Evolutionary conservation across 495 filamentous ascomycete species (phyloP).

Genomic region (Paragyromitra xinjiangensis): DNA sequence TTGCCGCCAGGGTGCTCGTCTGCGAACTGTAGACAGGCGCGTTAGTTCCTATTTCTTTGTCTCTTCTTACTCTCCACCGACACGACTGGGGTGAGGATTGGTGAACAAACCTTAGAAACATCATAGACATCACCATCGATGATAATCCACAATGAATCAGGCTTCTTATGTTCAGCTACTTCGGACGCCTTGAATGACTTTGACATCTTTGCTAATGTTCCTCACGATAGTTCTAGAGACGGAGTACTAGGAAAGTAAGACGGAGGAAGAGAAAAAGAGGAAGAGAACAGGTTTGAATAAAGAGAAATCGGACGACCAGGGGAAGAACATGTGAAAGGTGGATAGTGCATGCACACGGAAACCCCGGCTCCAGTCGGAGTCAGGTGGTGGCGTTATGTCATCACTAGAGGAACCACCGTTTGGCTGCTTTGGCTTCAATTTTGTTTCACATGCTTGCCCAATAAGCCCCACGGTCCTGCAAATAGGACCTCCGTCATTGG

Average conservation of each 20-base stretch:
- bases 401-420: not conserved
- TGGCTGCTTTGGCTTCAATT: not conserved
- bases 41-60: conserved; percentile 19
- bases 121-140: conserved; percentile 98
- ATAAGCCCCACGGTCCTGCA: not conserved
- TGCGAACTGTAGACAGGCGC: conserved; percentile 34
- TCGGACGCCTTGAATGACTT: conserved; percentile 84
- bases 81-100: conserved; percentile 60
- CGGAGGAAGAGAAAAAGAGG: conserved; percentile 1
- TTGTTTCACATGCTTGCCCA: conserved; percentile 24
- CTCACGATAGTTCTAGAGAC: conserved; percentile 1
- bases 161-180: conserved; percentile 88
- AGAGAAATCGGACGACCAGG: conserved; percentile 24
- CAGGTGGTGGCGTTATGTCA: conserved; percentile 45
- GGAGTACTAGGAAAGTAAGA: not conserved
- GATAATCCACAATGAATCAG: conserved; percentile 84
- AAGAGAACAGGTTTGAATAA: conserved; percentile 19
- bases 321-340: conserved; percentile 38
- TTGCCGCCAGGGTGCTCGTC: conserved; percentile 75
- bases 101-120: conserved; percentile 81
- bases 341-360: not conserved
- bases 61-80: conserved; percentile 1
- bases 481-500: conserved; percentile 31
- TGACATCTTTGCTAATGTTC: conserved; percentile 71
- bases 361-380: conserved; percentile 22